Conservation (phyloP, 495 filamentous ascomycete genomes). For the Xylaria scruposa region DNA sequence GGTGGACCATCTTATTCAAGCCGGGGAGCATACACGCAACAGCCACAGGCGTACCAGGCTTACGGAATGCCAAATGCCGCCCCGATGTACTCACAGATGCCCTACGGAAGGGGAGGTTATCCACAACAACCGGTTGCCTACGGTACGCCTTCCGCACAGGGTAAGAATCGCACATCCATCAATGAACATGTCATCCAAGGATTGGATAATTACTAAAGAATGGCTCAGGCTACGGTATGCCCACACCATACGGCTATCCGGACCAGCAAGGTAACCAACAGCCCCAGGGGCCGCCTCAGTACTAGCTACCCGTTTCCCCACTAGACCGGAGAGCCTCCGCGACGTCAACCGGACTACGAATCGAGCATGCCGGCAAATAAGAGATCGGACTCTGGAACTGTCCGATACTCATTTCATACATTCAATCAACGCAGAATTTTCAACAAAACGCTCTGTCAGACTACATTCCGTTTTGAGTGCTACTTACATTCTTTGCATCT, state of each 20-base stretch:
- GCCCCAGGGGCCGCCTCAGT: constrained; percentile 44
- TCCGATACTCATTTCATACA: background rate
- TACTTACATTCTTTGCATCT: constrained; percentile 12
- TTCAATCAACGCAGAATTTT: constrained; percentile 9
- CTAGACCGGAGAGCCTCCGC: background rate
- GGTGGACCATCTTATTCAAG: constrained; percentile 34
- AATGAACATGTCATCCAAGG: background rate
- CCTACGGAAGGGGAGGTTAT: constrained; percentile 43
- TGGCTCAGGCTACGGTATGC: constrained; percentile 31
- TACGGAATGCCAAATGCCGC: constrained; percentile 38
- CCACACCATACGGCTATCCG: constrained; percentile 47
- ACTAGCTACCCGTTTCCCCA: constrained; percentile 22
- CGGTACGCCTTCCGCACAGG: constrained; percentile 49
- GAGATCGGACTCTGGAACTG: background rate
- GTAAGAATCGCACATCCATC: constrained; percentile 35
- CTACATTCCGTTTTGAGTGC: background rate
- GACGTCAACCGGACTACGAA: background rate
- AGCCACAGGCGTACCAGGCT: constrained; percentile 39
- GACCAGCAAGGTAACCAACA: constrained; percentile 43
- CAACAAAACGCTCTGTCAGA: background rate
- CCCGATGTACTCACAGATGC: constrained; percentile 33
- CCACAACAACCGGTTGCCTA: constrained; percentile 39
- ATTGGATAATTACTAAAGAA: background rate
- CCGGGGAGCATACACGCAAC: constrained; percentile 51
- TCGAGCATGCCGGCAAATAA: background rate